These are phyloP conservation scores for Lactarius akahatsu DNA, from an alignment of 768 basidiomycete genomes.

Conservation along the genomic window DNA sequence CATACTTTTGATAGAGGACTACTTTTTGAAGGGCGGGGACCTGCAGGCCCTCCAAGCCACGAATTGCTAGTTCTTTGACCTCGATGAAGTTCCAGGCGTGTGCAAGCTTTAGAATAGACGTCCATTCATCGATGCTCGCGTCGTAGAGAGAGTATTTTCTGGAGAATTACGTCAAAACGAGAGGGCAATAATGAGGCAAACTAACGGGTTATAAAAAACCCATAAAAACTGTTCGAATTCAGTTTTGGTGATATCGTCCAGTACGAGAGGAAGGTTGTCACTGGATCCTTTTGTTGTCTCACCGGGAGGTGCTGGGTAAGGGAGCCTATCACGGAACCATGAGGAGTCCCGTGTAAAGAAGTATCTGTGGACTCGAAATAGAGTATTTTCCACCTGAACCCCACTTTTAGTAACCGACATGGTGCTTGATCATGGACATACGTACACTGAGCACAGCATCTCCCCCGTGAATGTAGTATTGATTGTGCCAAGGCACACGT, in stretches of 20 bases:
- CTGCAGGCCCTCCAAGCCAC: constrained; percentile 47
- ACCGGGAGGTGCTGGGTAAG: constrained; percentile 26
- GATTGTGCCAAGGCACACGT: constrained; percentile 29
- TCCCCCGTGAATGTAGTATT: constrained; percentile 53
- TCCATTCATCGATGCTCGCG: constrained; percentile 53
- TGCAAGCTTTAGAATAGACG: constrained; percentile 51
- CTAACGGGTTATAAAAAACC: constrained; percentile 38
- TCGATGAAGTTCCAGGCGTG: constrained; percentile 55
- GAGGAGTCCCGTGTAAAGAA: constrained; percentile 36
- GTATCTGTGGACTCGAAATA: constrained; percentile 29
- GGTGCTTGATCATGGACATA: constrained; percentile 5
- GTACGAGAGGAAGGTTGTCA: constrained; percentile 34
- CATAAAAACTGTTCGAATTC: constrained; percentile 36
- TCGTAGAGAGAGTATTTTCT: constrained; percentile 60
- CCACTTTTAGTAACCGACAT: neutral
- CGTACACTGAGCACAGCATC: constrained; percentile 44
- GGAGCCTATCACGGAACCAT: constrained; percentile 33
- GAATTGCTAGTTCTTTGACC: constrained; percentile 50
- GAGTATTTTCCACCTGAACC: constrained; percentile 17
- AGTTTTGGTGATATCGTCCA: constrained; percentile 31
- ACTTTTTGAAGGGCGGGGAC: constrained; percentile 55
- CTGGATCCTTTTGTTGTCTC: constrained; percentile 32
- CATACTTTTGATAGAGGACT: constrained; percentile 51
- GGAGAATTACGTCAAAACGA: constrained; percentile 6
- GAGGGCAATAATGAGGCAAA: neutral